Base-by-base conservation (phyloP, 495 filamentous ascomycete species). In the Aspergillus homomorphus region DNA sequence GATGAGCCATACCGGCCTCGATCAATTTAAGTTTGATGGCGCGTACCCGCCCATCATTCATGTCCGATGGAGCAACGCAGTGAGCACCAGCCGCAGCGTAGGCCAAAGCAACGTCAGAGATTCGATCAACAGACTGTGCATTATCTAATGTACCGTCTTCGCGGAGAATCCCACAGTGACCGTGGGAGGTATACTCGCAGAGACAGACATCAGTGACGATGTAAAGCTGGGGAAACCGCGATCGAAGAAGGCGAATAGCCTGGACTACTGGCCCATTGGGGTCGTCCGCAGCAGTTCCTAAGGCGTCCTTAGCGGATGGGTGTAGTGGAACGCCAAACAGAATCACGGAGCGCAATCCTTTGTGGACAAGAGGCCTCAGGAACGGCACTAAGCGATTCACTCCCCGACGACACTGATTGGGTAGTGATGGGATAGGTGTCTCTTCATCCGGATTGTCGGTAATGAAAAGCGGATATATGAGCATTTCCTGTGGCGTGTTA, bases 101-200 rank as follows among this genome's bases (percentile, higher is more conserved):
- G 22, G 92, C 89, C 57, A 98, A 78, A 16, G 94, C 92, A 18
- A 96, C 93, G 72, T 96, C 90, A 16, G 89, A 90, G 63, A 98
- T 93, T 42, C 94, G 87, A 61, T 97, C 91, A 28, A 97, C 91
- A 30, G 90, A 95, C 49, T 93, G 82, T 24, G 84, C 81, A 69
- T 98, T 98, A 81, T 98, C 96, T 26, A 98, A 82, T 57, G 84
- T 87, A 43, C 90, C 92, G 70, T 98, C 94, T 62, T 96, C 90
- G 45, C 90, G 82, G 22, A 98, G 80, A 61, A 98, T 96, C 45
- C 95, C 94, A 69, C 94, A 98, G 76, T 98, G 94, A 45, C 94
- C 94, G 68, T 98, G 94, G n/a, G 89, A 93, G 7, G 94, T 98
- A 74, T 98, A 98, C 73, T 98, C 94, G 80, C 94, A 98, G 4